Base-by-base conservation (phyloP, 2,329 filamentous ascomycete genomes). In the Neopestalotiopsis rosae region DNA sequence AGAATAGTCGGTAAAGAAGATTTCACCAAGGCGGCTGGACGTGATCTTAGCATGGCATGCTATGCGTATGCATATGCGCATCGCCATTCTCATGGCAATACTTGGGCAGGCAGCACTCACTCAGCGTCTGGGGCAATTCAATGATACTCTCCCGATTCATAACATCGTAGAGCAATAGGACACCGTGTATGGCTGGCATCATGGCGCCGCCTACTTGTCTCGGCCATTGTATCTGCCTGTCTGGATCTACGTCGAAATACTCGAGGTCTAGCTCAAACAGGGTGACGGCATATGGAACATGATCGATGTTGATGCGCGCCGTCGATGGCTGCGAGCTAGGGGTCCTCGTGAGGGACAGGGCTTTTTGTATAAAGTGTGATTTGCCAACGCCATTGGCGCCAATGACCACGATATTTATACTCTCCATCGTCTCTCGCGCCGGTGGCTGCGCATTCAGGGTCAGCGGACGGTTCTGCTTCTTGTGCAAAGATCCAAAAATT, bases 141-240 rank as follows among this genome's bases (percentile, higher is more conserved):
- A 87, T 86, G 74, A 97, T 89, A 78, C 91, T 95, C 70, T 91
- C 89, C 74, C 89, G 87, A 78, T 93, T 92, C 80, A 90, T 93
- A 59, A 97, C 92, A 86, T 98, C 94, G 85, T 97, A 97, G 63
- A 98, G 84, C 69, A 95, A 89, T 74, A 98, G 83, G 61, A 93
- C 94, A 24, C 93, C 95, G 76, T 98, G 93, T 76, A 97, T 88
- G 56, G 87, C 88, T 64, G 94, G 93, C 69, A 93, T 86, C 70
- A 91, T 88, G 71, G 90, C 86, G 69, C 93, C 92, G 76, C 91
- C 87, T 73, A 91, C 87, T 76, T 91, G 88, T 74, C 89, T 90
- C 13, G 89, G 90, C 90, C 90, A 91, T 77, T 89, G 86, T 70
- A 92, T 88, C 67, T 87, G 86, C 70, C 87, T 85, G 67, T 83